Conservation (phyloP, 1,284 basidiomycete species). For the Leccinum fallax region DNA sequence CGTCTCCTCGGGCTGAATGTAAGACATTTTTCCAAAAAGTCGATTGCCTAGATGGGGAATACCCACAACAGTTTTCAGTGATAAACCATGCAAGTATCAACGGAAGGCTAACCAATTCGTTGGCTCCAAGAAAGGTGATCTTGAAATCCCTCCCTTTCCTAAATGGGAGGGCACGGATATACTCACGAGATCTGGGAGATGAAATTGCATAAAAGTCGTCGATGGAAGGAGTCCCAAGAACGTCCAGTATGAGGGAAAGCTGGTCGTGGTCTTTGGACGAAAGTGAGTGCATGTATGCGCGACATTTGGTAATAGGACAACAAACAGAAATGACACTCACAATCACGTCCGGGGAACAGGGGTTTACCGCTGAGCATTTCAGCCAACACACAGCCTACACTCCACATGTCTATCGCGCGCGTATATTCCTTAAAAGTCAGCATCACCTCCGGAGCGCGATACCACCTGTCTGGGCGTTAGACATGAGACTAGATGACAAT, state of each 20-base stretch:
- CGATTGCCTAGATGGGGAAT: constrained; percentile 58
- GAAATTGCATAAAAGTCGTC: constrained; percentile 95
- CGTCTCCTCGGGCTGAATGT: constrained; percentile 93
- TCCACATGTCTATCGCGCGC: constrained; percentile 92
- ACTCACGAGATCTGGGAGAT: constrained; percentile 83
- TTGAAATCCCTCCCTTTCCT: constrained; percentile 82
- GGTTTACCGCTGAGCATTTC: constrained; percentile 93
- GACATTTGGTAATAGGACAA: background rate
- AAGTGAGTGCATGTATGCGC: background rate
- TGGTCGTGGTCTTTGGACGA: constrained; percentile 75
- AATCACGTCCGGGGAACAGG: constrained; percentile 87
- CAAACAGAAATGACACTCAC: constrained; percentile 39
- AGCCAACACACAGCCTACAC: constrained; percentile 90
- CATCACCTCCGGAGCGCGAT: constrained; percentile 95
- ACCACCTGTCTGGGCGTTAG: constrained; percentile 64
- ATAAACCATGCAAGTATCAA: background rate
- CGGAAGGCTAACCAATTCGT: constrained; percentile 58
- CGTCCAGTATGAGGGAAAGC: constrained; percentile 83
- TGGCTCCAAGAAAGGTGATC: constrained; percentile 79
- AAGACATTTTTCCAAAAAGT: constrained; percentile 86
- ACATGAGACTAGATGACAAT: background rate
- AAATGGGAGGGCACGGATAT: constrained; percentile 92
- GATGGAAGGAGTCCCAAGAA: constrained; percentile 86
- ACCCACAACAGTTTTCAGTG: background rate
- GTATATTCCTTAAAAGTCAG: constrained; percentile 94